Base-by-base conservation (phyloP, 2,329 filamentous ascomycete genomes). In the Neonectria coccinea region DNA sequence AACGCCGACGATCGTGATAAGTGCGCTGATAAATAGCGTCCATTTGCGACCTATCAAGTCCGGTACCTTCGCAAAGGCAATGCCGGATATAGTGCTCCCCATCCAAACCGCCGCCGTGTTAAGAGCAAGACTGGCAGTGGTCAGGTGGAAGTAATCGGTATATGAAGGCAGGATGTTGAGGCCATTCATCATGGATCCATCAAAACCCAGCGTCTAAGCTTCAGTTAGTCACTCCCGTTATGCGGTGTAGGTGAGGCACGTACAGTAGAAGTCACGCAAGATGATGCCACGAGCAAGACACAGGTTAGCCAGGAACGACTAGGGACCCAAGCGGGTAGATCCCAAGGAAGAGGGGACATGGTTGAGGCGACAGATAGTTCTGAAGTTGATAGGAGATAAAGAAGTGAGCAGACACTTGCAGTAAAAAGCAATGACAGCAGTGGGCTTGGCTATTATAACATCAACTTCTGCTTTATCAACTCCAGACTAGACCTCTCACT, bases 131-230 rank as follows among this genome's bases (percentile, higher is more conserved):
- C 85, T 86, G 0, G 82, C 81, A 1, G 82, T 71, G 20, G 76
- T 86, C 5, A 87, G 79, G 6, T 80, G 65, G 75, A 88, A 87
- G 71, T 87, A 88, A 48, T 84, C 78, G 0, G 79, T 82, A 70
- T 88, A 88, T 0, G 80, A 81, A 0, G 84, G 84, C 8, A 88
- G 71, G 63, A 88, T 87, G 64, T 86, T 86, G 41, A 88, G 79
- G 0, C 83, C 84, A 61, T 86, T 86, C 18, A 59, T 44, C 47
- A 59, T 52, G 0, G 56, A 59, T 8, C 47, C 47, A 41, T 59
- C 56, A 16, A 51, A 59, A 1, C 54, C 54, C 10, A 56, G 41
- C 0, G 54, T 56, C 42, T 48, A 33, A 12, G 5, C 5, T 27
- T 25, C 27, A 36, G 54, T 29, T 10, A 12, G 3, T 12, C 14